Evolutionary conservation across 208 protist species (phyloP), one percentile per base, ranked within the genome.

Genomic region (Leishmania tropica): DNA sequence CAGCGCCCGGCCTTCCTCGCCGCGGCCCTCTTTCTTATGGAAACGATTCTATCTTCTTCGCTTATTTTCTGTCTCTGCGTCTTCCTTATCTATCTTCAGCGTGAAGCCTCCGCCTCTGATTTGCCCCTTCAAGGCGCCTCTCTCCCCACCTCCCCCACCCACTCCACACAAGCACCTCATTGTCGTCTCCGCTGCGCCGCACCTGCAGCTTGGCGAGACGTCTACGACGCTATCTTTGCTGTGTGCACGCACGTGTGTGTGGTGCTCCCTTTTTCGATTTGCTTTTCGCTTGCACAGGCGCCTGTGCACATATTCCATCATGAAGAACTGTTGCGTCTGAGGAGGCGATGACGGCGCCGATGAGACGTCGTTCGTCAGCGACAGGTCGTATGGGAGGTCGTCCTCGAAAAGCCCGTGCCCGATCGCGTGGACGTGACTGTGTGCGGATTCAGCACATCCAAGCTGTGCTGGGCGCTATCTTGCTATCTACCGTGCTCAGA

Each of bases 321-420:
- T 80, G 60, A 78, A 81, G 51, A 56, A 37, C 45, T 54, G 62
- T 42, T 35, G 45, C 21, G n/a, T 51, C 68, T 37, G 47, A 47
- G 56, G 79, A 8, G 56, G 24, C 24, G 28, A 42, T n/a, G 58
- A 40, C 15, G 60, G n/a, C 45, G 48, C 8, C 11, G 71, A 75
- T 17, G 31, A 10, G 3, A 19, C 35, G 15, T 60, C 5, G 65
- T 47, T 81, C 3, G 51, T 75, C 40, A 58, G 54, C 51, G 64
- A 35, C 19, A 42, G 74, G 1, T 53, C 64, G 47, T 24, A 21
- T n/a, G 13, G 35, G 10, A n/a, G 4, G 3, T 31, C 1, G 64
- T 24, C 15, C 24, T 70, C 64, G 3, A 8, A 10, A 24, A 6
- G 24, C 53, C 19, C 31, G 31, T 28, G 78, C 1, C 47, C 60